phyloP scores from a whole-genome alignment of 768 basidiomycete species.

The Suillus brevipes region DNA sequence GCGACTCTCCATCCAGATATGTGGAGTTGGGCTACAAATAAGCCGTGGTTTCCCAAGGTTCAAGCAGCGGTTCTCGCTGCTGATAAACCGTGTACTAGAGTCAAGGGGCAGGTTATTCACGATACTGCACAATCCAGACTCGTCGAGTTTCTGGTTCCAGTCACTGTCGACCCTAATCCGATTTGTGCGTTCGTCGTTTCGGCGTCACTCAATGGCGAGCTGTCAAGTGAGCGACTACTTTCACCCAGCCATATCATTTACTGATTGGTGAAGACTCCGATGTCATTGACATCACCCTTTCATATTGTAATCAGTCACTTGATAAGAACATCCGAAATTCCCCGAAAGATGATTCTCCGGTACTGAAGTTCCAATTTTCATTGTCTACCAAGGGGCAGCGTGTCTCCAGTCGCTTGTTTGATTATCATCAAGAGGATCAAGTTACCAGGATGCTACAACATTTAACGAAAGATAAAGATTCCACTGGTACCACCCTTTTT shows the following conservation, averaged over 20 bases:
- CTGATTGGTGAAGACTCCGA: not conserved
- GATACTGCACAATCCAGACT: not conserved
- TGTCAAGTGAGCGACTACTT: too few relatives aligned
- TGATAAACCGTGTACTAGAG: not conserved
- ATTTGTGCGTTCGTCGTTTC: not conserved
- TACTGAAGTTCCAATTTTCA: not conserved
- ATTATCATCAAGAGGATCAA: too few relatives aligned
- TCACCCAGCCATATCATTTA: too few relatives aligned
- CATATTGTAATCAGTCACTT: not conserved
- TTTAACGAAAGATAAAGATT: not conserved
- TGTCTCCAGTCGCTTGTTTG: too few relatives aligned
- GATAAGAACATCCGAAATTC: too few relatives aligned
- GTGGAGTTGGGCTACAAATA: not conserved
- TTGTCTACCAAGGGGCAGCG: too few relatives aligned
- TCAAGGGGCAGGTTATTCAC: not conserved
- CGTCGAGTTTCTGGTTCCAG: not conserved
- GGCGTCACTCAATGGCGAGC: too few relatives aligned
- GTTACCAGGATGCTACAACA: not conserved
- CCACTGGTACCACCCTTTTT: not conserved
- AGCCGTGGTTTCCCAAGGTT: not conserved
- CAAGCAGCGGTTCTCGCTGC: not conserved
- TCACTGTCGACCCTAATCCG: not conserved
- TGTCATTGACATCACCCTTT: not conserved
- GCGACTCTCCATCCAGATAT: not conserved
- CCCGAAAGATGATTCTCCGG: not conserved